These are phyloP conservation scores for Jamesozyma jinghongensis DNA, from an alignment of 805 yeast species.

Conservation along the genomic window DNA sequence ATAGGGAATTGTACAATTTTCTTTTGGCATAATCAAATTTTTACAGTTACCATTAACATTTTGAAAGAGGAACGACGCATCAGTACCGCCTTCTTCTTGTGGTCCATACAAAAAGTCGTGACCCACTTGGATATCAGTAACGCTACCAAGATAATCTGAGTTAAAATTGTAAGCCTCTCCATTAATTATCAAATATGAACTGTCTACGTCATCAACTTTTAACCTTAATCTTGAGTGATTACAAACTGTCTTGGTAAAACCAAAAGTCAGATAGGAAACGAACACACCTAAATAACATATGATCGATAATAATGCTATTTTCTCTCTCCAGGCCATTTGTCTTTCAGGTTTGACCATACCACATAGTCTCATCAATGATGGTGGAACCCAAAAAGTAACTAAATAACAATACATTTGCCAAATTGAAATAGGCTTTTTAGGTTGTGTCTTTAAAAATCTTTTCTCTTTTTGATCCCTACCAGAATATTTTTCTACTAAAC, in stretches of 20 bases:
- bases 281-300: constrained; percentile 65
- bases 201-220: constrained; percentile 1
- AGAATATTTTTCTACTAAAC: background rate
- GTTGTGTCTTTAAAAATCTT: background rate
- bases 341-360: constrained; percentile 75
- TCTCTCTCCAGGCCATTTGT: constrained; percentile 97
- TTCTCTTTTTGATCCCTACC: background rate
- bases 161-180: constrained; percentile 55
- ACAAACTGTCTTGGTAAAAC: constrained; percentile 81
- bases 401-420: constrained; percentile 79
- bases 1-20: constrained; percentile 62
- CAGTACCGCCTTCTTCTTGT: constrained; percentile 76
- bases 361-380: constrained; percentile 44
- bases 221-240: constrained; percentile 26
- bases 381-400: constrained; percentile 90
- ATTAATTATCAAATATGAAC: constrained; percentile 43
- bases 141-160: background rate
- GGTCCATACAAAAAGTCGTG: constrained; percentile 44
- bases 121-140: background rate
- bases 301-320: constrained; percentile 72
- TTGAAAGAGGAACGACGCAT: constrained; percentile 77
- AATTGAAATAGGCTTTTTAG: constrained; percentile 26
- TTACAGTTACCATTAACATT: constrained; percentile 89
- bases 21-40: constrained; percentile 62
- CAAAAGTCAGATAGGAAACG: constrained; percentile 83